A percentile compares a stretch with the other conserved stretches of the same genome.
These are phyloP conservation scores for Penicillium thymicola DNA, from an alignment of 2,329 filamentous ascomycete genomes.

Conservation along the genomic window DNA sequence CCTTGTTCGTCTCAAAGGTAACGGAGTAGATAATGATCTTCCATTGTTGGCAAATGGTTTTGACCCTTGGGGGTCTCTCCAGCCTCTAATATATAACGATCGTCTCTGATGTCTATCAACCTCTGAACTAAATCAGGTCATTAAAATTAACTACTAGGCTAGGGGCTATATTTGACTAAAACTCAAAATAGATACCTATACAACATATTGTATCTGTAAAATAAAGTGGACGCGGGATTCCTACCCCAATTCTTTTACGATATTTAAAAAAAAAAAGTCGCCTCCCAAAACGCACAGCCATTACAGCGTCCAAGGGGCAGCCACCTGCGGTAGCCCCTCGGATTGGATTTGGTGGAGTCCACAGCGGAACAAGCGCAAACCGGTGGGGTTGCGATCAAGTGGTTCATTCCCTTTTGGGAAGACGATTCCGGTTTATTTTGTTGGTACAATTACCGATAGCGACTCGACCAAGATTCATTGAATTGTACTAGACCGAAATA, in stretches of 20 bases:
- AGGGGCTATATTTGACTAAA: not conserved
- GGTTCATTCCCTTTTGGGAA: constrained; percentile 3
- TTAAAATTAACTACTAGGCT: not conserved
- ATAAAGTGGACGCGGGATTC: not conserved
- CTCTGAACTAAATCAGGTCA: not conserved
- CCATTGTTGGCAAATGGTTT: too few relatives aligned
- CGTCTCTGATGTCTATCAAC: not conserved
- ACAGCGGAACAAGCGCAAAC: constrained; percentile 22
- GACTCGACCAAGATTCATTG: not conserved
- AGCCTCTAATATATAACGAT: not conserved
- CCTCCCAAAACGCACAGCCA: not conserved
- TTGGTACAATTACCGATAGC: not conserved
- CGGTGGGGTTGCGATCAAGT: constrained; percentile 14
- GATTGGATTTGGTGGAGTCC: constrained; percentile 21
- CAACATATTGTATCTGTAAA: not conserved
- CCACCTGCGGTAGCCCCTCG: not conserved
- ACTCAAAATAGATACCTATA: not conserved
- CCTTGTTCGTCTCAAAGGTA: not conserved
- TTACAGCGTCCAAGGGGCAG: constrained; percentile 10
- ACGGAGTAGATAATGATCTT: not conserved
- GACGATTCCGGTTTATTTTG: not conserved
- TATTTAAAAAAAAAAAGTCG: not conserved
- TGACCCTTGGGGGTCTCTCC: too few relatives aligned
- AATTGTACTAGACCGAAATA: not conserved
- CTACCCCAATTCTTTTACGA: not conserved